phyloP scores from a whole-genome alignment of 495 filamentous ascomycete species.

The Talaromyces adpressus region DNA sequence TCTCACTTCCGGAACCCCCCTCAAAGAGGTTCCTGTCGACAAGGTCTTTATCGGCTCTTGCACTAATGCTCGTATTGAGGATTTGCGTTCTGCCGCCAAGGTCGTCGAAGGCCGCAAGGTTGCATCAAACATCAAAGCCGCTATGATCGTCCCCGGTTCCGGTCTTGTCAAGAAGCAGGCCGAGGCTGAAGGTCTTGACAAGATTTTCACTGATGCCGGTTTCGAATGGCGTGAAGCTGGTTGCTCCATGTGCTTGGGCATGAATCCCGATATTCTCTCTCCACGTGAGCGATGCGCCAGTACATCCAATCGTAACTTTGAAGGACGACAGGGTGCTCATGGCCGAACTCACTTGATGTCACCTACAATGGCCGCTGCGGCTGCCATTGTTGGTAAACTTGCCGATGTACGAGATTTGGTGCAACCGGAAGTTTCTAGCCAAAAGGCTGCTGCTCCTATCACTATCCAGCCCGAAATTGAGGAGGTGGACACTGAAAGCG shows the following conservation, averaged over 20 bases:
- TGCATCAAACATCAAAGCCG: constrained; percentile 80
- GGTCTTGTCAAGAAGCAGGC: constrained; percentile 92
- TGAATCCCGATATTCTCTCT: constrained; percentile 98
- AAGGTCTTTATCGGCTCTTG: constrained; percentile 98
- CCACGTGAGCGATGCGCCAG: constrained; percentile 90
- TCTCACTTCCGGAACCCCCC: constrained; percentile 70
- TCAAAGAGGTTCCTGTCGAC: constrained; percentile 86
- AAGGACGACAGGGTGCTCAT: constrained; percentile 89
- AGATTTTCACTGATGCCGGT: constrained; percentile 83
- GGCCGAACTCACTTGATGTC: constrained; percentile 96
- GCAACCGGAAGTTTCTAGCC: constrained; percentile 48
- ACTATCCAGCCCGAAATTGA: constrained; percentile 58
- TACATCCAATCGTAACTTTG: constrained; percentile 97
- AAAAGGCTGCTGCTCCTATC: constrained; percentile 48
- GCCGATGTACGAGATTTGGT: constrained; percentile 82
- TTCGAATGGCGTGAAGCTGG: constrained; percentile 98
- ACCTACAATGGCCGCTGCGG: constrained; percentile 90
- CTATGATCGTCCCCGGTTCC: constrained; percentile 94
- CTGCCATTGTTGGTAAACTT: constrained; percentile 82
- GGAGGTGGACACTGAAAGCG: constrained; percentile 67
- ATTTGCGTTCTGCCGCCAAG: constrained; percentile 80
- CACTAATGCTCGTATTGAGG: constrained; percentile 95
- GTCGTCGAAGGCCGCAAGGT: constrained; percentile 82
- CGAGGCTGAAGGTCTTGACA: constrained; percentile 85
- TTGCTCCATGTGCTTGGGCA: constrained; percentile 97